Evolutionary conservation across 305 asterid species (phyloP), one percentile per base, ranked within the genome.

Genomic region (Vinca major): DNA sequence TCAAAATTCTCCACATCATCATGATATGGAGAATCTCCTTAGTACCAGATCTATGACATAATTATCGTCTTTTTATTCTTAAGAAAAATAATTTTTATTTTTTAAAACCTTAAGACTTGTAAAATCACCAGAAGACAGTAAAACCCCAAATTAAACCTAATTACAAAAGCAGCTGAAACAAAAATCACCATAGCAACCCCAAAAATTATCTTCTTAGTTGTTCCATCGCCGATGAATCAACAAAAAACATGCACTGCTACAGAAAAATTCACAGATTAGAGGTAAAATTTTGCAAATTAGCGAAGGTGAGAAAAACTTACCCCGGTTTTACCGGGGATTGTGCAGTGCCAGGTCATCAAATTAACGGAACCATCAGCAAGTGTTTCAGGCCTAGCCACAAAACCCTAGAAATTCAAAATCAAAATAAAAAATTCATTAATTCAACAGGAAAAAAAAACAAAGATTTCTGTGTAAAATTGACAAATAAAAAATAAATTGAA

Each of bases 281-380:
- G 20, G 33, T 48, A 47, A 14, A 63, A 49, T 26, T 26, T 26
- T 26, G 33, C 1, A n/a, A 33, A 20, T 26, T 16, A 6, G 11
- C 26, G 66, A 71, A 26, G 33, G 33, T 26, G 33, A 26, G 33
- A 7, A 69, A 71, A 55, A 84, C 91, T 73, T 90, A 92, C 98
- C 87, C 92, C 95, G 9, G 84, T 53, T 76, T 92, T 92, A 71
- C 98, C 98, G 63, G 97, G 98, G 79, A 92, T 92, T 5, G 81
- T 80, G 74, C 97, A 90, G 76, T 88, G 86, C 98, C 98, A 90
- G 72, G 72, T 82, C 98, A 92, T 92, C 86, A 92, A 80, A 83
- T 92, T 92, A 61, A 90, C 91, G 0, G 97, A 74, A 71, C 98
- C 95, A 77, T 92, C 98, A 20, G 82, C 62, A 63, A 82, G 75